Base-by-base conservation (phyloP, 2,329 filamentous ascomycete genomes). In the Stenocarpella maydis region DNA sequence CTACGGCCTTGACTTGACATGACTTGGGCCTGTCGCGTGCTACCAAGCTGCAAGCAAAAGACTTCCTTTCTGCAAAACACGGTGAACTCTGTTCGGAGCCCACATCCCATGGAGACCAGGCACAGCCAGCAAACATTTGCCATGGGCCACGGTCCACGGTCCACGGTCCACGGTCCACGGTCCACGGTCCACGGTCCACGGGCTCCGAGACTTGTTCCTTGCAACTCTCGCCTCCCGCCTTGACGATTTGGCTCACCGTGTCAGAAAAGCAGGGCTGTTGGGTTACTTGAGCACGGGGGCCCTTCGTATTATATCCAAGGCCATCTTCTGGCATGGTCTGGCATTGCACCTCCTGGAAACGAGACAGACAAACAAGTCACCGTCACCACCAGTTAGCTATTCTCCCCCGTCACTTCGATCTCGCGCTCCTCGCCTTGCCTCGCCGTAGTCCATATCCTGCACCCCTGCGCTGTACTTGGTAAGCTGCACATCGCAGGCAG, bases 91-190 rank as follows among this genome's bases (percentile, higher is more conserved):
- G 49, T 63, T 31, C 43, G 47, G 58, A 63, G 58, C 28, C 58
- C 58, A 63, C 58, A 49, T 37, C 28, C 58, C 58, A 63, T 37
- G 58, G 58, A 63, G 58, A 63, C 58, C 58, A 63, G 58, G 55
- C 55, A 41, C 41, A 47, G 58, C 58, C 41, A 47, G 58, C 58
- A 47, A 24, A 63, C 58, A 63, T 63, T 63, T 63, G 43, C 58
- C n/a, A 49, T 34, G 58, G 43, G 39, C 58, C 58, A 63, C 58
- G 58, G 43, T 5, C 58, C 58, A 63, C 58, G 58, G 58, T n/a
- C 58, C 58, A 63, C 58, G 58, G 43, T 5, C 58, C n/a, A 49
- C 24, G 58, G 43, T 24, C 58, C 58, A 63, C 58, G 58, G 43
- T 5, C 58, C n/a, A 49, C 24, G 58, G 43, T 24, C 58, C 58